Evolutionary conservation across 306 rosid species (phyloP), one percentile per base, ranked within the genome.

Genomic region (Abrus precatorius): DNA sequence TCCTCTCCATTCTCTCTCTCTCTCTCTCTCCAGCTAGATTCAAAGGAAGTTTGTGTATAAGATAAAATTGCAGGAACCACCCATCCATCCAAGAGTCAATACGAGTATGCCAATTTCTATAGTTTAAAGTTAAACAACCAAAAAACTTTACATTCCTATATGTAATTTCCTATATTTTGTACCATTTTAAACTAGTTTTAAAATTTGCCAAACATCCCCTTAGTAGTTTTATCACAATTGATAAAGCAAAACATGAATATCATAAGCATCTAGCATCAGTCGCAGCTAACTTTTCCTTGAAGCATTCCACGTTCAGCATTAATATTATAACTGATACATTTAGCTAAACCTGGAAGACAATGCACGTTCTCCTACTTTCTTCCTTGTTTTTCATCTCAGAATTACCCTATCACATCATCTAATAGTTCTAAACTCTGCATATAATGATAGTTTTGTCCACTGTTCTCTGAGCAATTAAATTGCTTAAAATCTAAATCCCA

Each of bases 331-430:
- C 57, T 10, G 34, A 63, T 1, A 11, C 79, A 72, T 34, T 54
- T 33, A 80, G 54, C 68, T n/a, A n/a, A n/a, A 50, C 52, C 33
- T 20, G 40, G 28, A 59, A 57, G 27, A 50, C 7, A 67, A 49
- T 4, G 41, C 50, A 49, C 8, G 59, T 33, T 43, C 57, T 29
- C 77, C n/a, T 2, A 69, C 36, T 41, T 50, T 75, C 77, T 60
- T 75, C 41, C n/a, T 40, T 40, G 9, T 34, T 50, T 45, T 81
- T n/a, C 62, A 33, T 56, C 80, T 65, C 28, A 66, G 71, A 36
- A 59, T 52, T 36, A 14, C 28, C 1, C 28, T 32, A 63, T 10
- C 53, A 41, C 29, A n/a, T 69, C 52, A 75, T 60, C 73, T 52
- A 9, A 11, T 32, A 43, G 29, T 60, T 77, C 7, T 11, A 62